A percentile compares a stretch with the other conserved stretches of the same genome.
phyloP scores from a whole-genome alignment of 2,329 filamentous ascomycete species.

The Neonectria magnoliae region DNA sequence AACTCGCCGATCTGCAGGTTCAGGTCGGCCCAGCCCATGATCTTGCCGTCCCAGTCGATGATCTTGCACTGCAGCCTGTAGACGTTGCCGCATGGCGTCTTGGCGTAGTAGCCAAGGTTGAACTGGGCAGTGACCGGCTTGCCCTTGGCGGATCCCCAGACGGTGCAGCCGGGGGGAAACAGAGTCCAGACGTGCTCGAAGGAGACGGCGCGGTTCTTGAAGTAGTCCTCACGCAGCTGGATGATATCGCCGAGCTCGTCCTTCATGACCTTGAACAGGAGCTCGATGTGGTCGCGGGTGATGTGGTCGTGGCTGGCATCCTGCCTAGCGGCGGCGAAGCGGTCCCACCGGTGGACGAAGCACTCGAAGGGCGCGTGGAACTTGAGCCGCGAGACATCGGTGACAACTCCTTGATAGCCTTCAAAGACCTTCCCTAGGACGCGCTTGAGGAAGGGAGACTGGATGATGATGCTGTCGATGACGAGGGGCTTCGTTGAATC shows the following conservation, averaged over 20 bases:
- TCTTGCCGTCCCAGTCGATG: slow-evolving; percentile 60
- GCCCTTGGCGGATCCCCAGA: slow-evolving; percentile 53
- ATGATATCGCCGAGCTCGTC: slow-evolving; percentile 63
- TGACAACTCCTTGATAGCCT: slow-evolving; percentile 69
- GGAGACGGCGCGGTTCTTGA: slow-evolving; percentile 63
- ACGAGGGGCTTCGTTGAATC: slow-evolving; percentile 69
- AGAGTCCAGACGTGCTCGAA: slow-evolving; percentile 65
- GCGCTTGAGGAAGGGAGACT: slow-evolving; percentile 69
- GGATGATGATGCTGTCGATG: slow-evolving; percentile 71
- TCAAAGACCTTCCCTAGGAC: slow-evolving; percentile 64
- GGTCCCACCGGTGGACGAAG: slow-evolving; percentile 72
- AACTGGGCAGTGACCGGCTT: slow-evolving; percentile 53
- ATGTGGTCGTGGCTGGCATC: slow-evolving; percentile 52
- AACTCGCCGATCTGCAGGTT: slow-evolving; percentile 53
- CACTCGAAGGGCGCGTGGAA: slow-evolving; percentile 70
- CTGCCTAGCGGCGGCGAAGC: slow-evolving; percentile 54
- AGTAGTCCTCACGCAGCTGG: slow-evolving; percentile 60
- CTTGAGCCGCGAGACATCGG: slow-evolving; percentile 67
- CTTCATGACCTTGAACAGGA: slow-evolving; percentile 59
- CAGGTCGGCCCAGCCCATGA: slow-evolving; percentile 54
- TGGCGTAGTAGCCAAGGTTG: slow-evolving; percentile 48
- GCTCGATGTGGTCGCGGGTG: slow-evolving; percentile 57
- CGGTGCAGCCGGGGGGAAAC: slow-evolving; percentile 57
- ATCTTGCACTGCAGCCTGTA: slow-evolving; percentile 53
- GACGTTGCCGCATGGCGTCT: slow-evolving; percentile 50